Base-by-base conservation (phyloP, 1,284 basidiomycete species). In the Ceratobasidium sp. region DNA sequence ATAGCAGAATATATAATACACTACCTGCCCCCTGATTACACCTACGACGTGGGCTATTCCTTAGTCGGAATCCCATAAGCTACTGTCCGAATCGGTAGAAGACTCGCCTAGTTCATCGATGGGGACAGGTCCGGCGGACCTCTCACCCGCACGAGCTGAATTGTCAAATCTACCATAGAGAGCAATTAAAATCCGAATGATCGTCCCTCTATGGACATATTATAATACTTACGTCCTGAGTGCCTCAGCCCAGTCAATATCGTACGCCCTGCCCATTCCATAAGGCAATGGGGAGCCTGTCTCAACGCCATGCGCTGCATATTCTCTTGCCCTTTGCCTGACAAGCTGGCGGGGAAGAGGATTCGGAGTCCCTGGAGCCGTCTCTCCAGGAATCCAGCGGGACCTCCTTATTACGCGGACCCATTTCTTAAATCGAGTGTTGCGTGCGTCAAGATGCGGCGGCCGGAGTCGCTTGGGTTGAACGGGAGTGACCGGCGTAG, bases 311-410 rank as follows among this genome's bases (percentile, higher is more conserved):
- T 49, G 49, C 32, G 12, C 47, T 13, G 58, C 58, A 32, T 64
- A 64, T 47, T 64, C 58, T 29, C 58, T 64, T 31, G 58, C 58
- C 25, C 58, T 43, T 32, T 64, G 58, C 34, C 58, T 50, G 29
- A 64, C 58, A 22, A 64, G 58, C 29, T 64, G 58, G n/a, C 58
- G 58, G 31, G 58, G 58, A 52, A 64, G 58, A 15, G 58, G 45
- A n/a, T 64, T 64, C 47, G 58, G 58, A 17, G 58, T 27, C 20
- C 58, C 58, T 3, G 45, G 58, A 25, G 58, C 47, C 10, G 43
- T 64, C 40, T 50, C 58, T 2, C 58, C 58, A 52, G 58, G 58
- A 17, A 64, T 45, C 58, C 58, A 64, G 20, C 47, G 58, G 15
- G 58, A 31, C 13, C 34, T 43, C 34, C 32, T 40, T 20, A 64